These are phyloP conservation scores for Emericellopsis terricola DNA, from an alignment of 495 filamentous ascomycete genomes.

Conservation along the genomic window DNA sequence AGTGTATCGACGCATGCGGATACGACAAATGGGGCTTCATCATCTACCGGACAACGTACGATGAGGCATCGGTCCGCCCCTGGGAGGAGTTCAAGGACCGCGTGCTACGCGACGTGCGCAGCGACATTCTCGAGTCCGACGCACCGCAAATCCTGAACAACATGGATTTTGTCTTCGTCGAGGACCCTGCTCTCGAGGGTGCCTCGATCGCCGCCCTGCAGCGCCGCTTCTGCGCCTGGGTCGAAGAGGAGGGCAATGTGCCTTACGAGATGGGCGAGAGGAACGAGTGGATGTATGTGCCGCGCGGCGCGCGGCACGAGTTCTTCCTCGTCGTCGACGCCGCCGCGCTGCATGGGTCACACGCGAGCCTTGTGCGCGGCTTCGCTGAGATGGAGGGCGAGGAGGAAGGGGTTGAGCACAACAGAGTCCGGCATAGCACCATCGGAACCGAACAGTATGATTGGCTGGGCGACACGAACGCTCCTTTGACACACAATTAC, in stretches of 20 bases:
- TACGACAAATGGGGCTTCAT: not conserved
- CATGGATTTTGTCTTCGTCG: not conserved
- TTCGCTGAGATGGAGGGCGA: not conserved
- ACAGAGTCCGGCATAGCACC: too few relatives aligned
- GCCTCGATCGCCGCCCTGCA: not conserved
- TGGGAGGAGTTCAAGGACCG: not conserved
- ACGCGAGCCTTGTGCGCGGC: not conserved
- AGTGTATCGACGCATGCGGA: not conserved
- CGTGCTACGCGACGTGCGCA: not conserved
- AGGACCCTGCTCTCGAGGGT: not conserved
- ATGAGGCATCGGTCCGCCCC: not conserved
- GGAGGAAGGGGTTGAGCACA: not conserved
- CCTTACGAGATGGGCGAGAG: not conserved
- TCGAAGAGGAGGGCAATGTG: not conserved
- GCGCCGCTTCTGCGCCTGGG: not conserved
- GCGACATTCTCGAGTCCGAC: not conserved
- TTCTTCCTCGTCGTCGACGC: not conserved
- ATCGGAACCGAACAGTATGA: too few relatives aligned
- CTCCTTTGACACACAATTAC: too few relatives aligned
- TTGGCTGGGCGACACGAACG: too few relatives aligned
- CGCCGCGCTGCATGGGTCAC: not conserved
- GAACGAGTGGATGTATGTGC: not conserved
- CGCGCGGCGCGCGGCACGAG: not conserved
- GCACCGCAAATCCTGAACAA: not conserved
- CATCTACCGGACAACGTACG: not conserved